A percentile compares a stretch with the other conserved stretches of the same genome.
These are phyloP conservation scores for Geosmithia putterillii DNA, from an alignment of 2,329 filamentous ascomycete species.

Conservation along the genomic window DNA sequence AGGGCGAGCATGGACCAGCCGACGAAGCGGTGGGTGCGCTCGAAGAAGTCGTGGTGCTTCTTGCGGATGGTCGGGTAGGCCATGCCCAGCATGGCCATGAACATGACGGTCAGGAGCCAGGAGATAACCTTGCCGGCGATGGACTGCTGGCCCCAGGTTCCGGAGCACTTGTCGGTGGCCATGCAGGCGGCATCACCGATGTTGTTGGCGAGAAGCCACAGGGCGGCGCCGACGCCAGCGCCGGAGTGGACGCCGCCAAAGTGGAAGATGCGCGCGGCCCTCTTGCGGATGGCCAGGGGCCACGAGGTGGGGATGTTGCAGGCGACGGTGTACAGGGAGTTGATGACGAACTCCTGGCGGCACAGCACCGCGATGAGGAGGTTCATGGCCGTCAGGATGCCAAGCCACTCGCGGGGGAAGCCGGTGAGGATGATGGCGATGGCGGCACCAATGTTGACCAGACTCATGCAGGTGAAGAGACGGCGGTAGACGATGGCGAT, in stretches of 20 bases:
- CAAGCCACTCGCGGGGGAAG: constrained; percentile 21
- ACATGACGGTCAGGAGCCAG: constrained; percentile 43
- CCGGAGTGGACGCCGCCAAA: constrained; percentile 31
- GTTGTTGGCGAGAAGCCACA: constrained; percentile 23
- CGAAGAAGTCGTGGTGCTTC: constrained; percentile 56
- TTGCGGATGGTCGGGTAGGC: constrained; percentile 53
- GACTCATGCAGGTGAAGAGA: constrained; percentile 29
- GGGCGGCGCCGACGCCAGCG: constrained; percentile 24
- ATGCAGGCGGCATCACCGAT: constrained; percentile 12
- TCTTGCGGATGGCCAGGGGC: constrained; percentile 27
- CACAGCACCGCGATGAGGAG: constrained; percentile 29
- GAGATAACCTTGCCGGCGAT: constrained; percentile 34
- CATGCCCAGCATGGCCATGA: constrained; percentile 46
- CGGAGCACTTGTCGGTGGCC: constrained; percentile 10
- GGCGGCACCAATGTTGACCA: constrained; percentile 28
- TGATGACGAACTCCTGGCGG: constrained; percentile 36
- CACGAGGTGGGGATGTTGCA: constrained; percentile 24
- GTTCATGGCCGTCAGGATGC: constrained; percentile 24
- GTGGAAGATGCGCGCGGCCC: constrained; percentile 29
- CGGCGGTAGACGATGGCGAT: constrained; percentile 33
- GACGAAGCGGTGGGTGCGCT: constrained; percentile 57
- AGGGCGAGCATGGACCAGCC: constrained; percentile 57
- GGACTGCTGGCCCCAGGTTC: constrained; percentile 17
- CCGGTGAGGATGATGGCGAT: constrained; percentile 14
- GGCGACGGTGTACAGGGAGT: constrained; percentile 26